Evolutionary conservation across 495 filamentous ascomycete species (phyloP).

Genomic region (Zalerion maritima): DNA sequence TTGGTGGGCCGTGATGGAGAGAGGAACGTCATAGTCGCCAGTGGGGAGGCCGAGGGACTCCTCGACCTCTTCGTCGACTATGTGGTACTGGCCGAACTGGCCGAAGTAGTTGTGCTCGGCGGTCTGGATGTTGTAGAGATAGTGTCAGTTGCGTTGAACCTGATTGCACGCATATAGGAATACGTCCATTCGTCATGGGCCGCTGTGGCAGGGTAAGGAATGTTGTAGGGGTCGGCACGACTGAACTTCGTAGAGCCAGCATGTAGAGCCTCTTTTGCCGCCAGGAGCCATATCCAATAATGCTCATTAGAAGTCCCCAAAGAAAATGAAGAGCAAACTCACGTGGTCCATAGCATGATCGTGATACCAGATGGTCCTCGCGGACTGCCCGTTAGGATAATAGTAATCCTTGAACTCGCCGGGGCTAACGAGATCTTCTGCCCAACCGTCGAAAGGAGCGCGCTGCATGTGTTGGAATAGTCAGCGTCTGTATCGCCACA

Average conservation of each 20-base stretch:
- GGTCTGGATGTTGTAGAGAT: conserved; percentile 17
- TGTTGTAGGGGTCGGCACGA: too few relatives aligned
- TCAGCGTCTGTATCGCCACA: too few relatives aligned
- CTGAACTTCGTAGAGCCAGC: too few relatives aligned
- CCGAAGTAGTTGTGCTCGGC: conserved; percentile 40
- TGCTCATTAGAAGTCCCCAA: background rate
- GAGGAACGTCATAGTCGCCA: conserved; percentile 35
- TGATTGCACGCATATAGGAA: too few relatives aligned
- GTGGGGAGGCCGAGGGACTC: conserved; percentile 29
- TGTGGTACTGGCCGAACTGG: conserved; percentile 32
- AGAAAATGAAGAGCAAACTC: conserved; percentile 4
- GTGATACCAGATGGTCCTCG: conserved; percentile 43
- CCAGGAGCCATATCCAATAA: too few relatives aligned
- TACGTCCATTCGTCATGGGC: too few relatives aligned
- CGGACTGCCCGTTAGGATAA: conserved; percentile 37
- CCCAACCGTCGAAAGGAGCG: conserved; percentile 38
- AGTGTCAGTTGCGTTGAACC: too few relatives aligned
- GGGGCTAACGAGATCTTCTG: conserved; percentile 31
- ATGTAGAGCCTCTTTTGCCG: too few relatives aligned
- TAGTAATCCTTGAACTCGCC: conserved; percentile 47
- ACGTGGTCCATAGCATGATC: conserved; percentile 31
- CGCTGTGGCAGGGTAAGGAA: too few relatives aligned
- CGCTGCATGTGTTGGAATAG: too few relatives aligned
- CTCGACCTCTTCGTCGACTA: conserved; percentile 29
- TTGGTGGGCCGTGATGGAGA: conserved; percentile 33